Evolutionary conservation across 495 filamentous ascomycete species (phyloP), one percentile per base, ranked within the genome.

Genomic region (Tuber microsphaerosporum): DNA sequence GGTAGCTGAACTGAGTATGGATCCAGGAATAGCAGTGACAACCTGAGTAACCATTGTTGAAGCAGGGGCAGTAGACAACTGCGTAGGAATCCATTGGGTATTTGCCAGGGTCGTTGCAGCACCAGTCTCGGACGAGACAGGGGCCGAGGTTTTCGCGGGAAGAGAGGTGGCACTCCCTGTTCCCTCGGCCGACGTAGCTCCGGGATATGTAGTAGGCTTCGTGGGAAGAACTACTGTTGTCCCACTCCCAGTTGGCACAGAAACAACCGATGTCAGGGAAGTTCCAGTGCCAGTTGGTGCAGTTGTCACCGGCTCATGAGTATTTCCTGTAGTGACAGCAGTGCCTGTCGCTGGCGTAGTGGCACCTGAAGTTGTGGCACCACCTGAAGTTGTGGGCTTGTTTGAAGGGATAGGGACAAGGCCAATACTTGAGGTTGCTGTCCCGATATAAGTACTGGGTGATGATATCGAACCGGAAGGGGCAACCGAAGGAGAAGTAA

Each of bases 41-140:
- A 48, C 43, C 17, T 61, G 14, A 22, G 71, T 69, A 37, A 71
- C 61, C 16, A 79, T 73, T 12, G 77, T 72, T 20, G 81, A 43
- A 19, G 76, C 78, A 39, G 83, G 78, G 14, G 76, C 75, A 61
- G 80, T 75, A 34, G 83, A 77, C 45, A 85, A 74, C 20, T 72
- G 72, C 46, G 78, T 72, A 39, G 82, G 81, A 42, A 84, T 73
- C 77, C 77, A 83, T 69, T 76, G 75, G 10, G 76, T 71, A n/a
- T 76, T 78, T 19, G 73, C 73, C 17, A 34, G 74, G 34, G 77
- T 71, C 2, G 80, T 51, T 37, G 72, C 41, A 48, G 75, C 14
- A 8, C 12, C 65, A 31, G 77, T 73, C 20, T 34, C 51, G 45
- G 70, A 61, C 4, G 42, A 3, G 56, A 65, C 26, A 26, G 12